Conservation (phyloP, 768 basidiomycete species). For the Leccinellum luteum region DNA sequence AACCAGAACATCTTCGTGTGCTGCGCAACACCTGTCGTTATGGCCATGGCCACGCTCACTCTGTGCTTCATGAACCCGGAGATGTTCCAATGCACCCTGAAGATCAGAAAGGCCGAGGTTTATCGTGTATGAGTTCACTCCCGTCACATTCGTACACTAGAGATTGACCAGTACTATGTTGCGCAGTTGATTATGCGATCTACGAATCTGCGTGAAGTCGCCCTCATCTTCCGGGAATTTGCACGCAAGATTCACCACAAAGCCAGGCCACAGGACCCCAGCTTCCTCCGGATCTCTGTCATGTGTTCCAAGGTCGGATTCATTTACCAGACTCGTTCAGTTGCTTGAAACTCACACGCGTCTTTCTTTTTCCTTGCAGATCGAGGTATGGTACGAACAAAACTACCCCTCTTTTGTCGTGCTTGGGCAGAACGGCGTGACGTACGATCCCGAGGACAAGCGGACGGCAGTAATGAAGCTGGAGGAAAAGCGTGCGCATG, state of each 20-base stretch:
- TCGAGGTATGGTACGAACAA: constrained; percentile 92
- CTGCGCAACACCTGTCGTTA: constrained; percentile 88
- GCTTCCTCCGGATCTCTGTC: constrained; percentile 76
- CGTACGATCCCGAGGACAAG: constrained; percentile 51
- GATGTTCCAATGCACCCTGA: constrained; percentile 86
- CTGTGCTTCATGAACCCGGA: constrained; percentile 90
- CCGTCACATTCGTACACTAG: neutral
- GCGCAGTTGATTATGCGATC: constrained; percentile 85
- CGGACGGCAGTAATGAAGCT: constrained; percentile 49
- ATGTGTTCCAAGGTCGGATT: constrained; percentile 73
- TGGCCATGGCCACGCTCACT: constrained; percentile 93
- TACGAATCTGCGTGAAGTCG: constrained; percentile 89
- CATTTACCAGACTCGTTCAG: neutral
- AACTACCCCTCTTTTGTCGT: constrained; percentile 89
- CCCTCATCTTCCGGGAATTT: constrained; percentile 81
- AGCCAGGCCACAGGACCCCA: constrained; percentile 78
- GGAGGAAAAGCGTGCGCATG: constrained; percentile 44
- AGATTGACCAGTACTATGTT: neutral
- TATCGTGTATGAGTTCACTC: constrained; percentile 55
- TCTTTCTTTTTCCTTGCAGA: constrained; percentile 39
- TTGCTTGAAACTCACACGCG: constrained; percentile 3
- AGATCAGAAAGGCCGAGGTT: constrained; percentile 91
- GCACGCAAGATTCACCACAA: constrained; percentile 81
- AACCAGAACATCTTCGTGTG: constrained; percentile 97
- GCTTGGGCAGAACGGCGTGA: constrained; percentile 18